These are phyloP conservation scores for Wickerhamia fluorescens DNA, from an alignment of 805 yeast genomes.

Conservation along the genomic window DNA sequence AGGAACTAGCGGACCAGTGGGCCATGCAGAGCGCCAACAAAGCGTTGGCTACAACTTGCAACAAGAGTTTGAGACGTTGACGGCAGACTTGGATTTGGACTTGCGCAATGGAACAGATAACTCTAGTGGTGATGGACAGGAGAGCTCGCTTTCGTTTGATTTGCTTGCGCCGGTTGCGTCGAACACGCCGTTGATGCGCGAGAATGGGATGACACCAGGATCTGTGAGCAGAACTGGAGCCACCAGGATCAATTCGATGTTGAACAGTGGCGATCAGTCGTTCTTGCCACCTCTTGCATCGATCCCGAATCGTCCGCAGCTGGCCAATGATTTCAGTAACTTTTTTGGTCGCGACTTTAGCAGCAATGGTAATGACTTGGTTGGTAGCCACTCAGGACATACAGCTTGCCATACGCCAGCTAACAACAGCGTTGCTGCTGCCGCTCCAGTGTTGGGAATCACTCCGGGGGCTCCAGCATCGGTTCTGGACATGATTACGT, in stretches of 20 bases:
- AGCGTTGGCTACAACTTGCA: slow-evolving; percentile 41
- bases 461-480: slow-evolving; percentile 6
- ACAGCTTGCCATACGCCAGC: no score
- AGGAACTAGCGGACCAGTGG: not conserved
- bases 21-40: slow-evolving; percentile 25
- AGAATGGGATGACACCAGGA: slow-evolving; percentile 15
- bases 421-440: slow-evolving; percentile 16
- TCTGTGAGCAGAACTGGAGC: no score
- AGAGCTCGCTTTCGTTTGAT: slow-evolving; percentile 4
- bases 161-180: slow-evolving; percentile 11
- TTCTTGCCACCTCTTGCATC: slow-evolving; percentile 24
- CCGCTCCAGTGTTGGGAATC: slow-evolving; percentile 10
- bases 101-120: slow-evolving; percentile 14
- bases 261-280: slow-evolving; percentile 10
- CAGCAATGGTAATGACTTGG: no score
- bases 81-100: slow-evolving; percentile 40
- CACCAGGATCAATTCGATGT: slow-evolving; percentile 14
- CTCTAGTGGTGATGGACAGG: slow-evolving; percentile 1
- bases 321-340: slow-evolving; percentile 32
- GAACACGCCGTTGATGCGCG: slow-evolving; percentile 13
- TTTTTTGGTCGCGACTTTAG: slow-evolving; percentile 8
- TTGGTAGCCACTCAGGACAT: no score
- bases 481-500: slow-evolving; percentile 40
- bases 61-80: slow-evolving; percentile 41
- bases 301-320: slow-evolving; percentile 34